Evolutionary conservation across 2,329 filamentous ascomycete species (phyloP).

Genomic region (Fusarium coffeatum): DNA sequence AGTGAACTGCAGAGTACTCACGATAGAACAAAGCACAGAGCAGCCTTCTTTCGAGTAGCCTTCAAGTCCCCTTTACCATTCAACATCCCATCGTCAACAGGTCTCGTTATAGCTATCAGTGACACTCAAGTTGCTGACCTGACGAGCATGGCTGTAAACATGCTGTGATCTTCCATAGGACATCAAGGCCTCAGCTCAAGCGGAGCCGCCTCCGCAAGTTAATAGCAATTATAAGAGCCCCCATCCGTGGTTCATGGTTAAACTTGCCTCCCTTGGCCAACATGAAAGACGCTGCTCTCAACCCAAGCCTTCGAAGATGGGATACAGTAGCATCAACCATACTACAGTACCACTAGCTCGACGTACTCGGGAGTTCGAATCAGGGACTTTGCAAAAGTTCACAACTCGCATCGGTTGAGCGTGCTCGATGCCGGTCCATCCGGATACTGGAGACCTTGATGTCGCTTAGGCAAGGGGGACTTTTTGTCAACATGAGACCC

Average conservation of each 20-base stretch:
- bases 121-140: background rate
- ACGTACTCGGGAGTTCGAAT: background rate
- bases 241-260: background rate
- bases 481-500: background rate
- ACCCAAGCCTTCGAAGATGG: background rate
- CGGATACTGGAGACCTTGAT: conserved; percentile 1
- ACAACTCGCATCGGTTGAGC: background rate
- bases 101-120: background rate
- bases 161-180: background rate
- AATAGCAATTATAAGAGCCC: background rate
- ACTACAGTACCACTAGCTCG: background rate
- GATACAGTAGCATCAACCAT: background rate
- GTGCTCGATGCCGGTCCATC: background rate
- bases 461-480: background rate
- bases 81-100: background rate
- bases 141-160: background rate
- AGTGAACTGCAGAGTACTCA: background rate
- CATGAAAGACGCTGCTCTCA: too few relatives aligned
- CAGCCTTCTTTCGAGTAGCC: too few relatives aligned
- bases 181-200: background rate
- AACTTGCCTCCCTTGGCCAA: background rate
- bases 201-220: background rate
- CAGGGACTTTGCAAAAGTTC: background rate
- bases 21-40: background rate
- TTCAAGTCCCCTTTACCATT: background rate